Base-by-base conservation (phyloP, 805 yeast species). In the Starmerella gropengiesseri region DNA sequence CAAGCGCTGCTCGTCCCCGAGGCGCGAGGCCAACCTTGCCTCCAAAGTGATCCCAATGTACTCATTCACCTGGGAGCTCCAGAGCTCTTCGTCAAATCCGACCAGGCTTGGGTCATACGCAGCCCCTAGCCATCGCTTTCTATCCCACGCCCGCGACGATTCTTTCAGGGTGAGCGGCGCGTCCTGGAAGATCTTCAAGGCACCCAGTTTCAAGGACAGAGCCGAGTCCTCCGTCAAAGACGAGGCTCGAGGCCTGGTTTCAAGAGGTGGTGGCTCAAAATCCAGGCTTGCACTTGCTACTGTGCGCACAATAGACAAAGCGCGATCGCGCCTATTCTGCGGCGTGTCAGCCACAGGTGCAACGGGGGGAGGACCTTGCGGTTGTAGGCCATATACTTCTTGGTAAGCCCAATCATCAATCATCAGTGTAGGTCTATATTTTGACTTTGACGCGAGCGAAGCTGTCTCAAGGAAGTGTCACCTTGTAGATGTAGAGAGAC, bases 381-480 rank as follows among this genome's bases (percentile, higher is more conserved):
- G 47, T 27, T 46, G 37, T 6, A 33, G 31, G 8, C 30, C 37
- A 35, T 41, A 45, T 7, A 44, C 41, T 28, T 49, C 52, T 30
- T 57, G 52, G 46, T 58, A 58, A 14, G 61, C 60, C 62, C 62
- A 58, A 36, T 58, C 61, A 42, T 58, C 62, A 45, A 52, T 50
- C 61, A 58, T 29, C 6, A 8, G 11, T 11, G 11, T 11, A 7
- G 11, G 26, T 11, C 26, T 8, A 7, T 11, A 11, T 8, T 8
- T 11, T 11, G 26, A 23, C 7, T 7, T 23, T 23, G 7, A 8
- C 26, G 26, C 26, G 26, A 23, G 26, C 26, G 26, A n/a, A n/a
- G n/a, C n/a, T n/a, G n/a, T n/a, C n/a, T n/a, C n/a, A n/a, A n/a
- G n/a, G n/a, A n/a, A n/a, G n/a, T n/a, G n/a, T n/a, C n/a, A n/a